Evolutionary conservation across 768 basidiomycete species (phyloP), one percentile per base, ranked within the genome.

Genomic region (Tubosaeta brunneosetosa): DNA sequence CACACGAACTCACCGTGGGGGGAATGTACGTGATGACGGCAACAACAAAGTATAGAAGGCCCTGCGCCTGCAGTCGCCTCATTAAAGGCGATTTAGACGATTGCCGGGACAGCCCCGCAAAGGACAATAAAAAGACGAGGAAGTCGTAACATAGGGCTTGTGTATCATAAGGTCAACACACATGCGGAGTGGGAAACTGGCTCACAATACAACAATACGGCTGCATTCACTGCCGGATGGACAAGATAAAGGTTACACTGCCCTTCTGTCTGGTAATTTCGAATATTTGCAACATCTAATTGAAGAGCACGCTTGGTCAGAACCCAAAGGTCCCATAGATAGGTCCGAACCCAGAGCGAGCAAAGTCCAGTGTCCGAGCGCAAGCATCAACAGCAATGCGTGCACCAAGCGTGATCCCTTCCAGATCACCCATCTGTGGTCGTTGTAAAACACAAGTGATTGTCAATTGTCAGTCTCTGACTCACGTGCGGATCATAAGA

Each of bases 401-500:
- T 62, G 55, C n/a, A 69, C 57, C 3, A 36, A 32, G 36, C 38
- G 49, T 4, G 58, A 54, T 9, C 43, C 48, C 34, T 44, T 67
- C 66, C 67, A 67, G 41, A 67, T 57, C 29, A 63, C 44, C 65
- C 67, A 67, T 52, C 67, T 69, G 38, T 10, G 12, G 7, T 34
- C 11, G 14, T 51, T 17, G 44, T 47, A 32, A 56, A 41, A 44
- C 7, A 1, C 12, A 8, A 38, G 26, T 7, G 19, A 10, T 2
- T 6, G 7, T 36, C 1, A 19, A 26, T 36, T 6, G 19, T 0
- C 8, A 3, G 17, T 32, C 3, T 42, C 9, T 8, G 31, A 49
- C 66, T 50, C 49, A 68, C 68, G 61, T 59, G 47, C 68, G 63
- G 48, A 69, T 54, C 58, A 69, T 60, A 42, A 67, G 17, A 44